Conservation (phyloP, 139 green algal genomes). For the Micractinium conductrix region DNA sequence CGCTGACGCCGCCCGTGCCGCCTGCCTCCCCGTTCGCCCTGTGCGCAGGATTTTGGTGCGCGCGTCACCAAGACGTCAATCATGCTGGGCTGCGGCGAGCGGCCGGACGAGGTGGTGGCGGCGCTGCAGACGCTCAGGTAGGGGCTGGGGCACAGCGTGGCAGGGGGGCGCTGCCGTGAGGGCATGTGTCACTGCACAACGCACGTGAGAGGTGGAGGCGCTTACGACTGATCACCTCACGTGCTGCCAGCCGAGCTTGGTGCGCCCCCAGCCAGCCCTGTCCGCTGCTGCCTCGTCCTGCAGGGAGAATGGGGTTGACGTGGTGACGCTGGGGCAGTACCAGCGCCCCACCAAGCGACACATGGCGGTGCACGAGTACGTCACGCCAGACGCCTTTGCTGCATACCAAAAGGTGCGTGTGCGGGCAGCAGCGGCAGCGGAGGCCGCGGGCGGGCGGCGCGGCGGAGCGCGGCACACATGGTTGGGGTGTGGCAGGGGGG, state of each 20-base stretch:
- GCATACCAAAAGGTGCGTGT: slow-evolving; percentile 68
- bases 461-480: no score
- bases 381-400: slow-evolving; percentile 97
- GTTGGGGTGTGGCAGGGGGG: no score
- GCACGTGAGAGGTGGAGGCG: background rate
- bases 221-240: background rate
- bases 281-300: background rate
- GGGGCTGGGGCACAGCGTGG: background rate
- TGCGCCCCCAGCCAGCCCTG: background rate
- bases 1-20: no score
- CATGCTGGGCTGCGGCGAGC: slow-evolving; percentile 98
- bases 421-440: no score
- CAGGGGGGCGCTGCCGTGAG: no score
- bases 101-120: slow-evolving; percentile 79
- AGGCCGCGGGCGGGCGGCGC: no score
- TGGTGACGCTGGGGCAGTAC: slow-evolving; percentile 99
- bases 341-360: slow-evolving; percentile 98
- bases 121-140: slow-evolving; percentile 14
- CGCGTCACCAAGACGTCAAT: slow-evolving; percentile 96
- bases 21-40: background rate
- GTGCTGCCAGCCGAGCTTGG: background rate
- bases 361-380: slow-evolving; percentile 97
- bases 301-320: slow-evolving; percentile 46
- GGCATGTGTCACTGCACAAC: no score
- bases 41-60: slow-evolving; percentile 39